Base-by-base conservation (phyloP, 768 basidiomycete species). In the Tephrocybe sp. region DNA sequence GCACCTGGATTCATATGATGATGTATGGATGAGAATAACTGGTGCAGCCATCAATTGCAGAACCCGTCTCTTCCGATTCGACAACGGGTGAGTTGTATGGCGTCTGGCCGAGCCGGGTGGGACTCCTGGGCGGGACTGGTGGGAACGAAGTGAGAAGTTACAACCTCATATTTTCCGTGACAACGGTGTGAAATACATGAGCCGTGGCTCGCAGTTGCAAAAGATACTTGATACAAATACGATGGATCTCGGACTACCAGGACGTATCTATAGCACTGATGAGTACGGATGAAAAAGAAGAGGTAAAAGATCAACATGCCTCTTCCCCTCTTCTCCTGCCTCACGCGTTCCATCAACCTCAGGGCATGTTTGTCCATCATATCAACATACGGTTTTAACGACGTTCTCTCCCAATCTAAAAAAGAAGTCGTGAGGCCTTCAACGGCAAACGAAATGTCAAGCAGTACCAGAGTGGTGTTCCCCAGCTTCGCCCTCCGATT, bases 321-420 rank as follows among this genome's bases (percentile, higher is more conserved):
- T 64, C 65, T 62, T 37, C 70, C 75, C 31, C 76, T 72, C 60
- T 79, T 83, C 35, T 67, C 69, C 49, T 61, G 70, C 55, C 82
- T 66, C 38, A 75, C 73, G 52, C 80, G 77, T n/a, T 78, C 74
- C 81, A 86, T 80, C 24, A 87, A 64, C 25, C 63, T 60, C 28
- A 64, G 50, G 12, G 74, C 78, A 64, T 98, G 92, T 60, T 77
- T 77, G 52, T 98, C 90, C 55, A 98, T 68, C 73, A 97, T 81
- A 37, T 95, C 88, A 34, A 99, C 83, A 59, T 95, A 98, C 18
- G 87, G 87, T 62, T 83, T 89, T 51, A 99, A 68, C 4, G 89
- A 89, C 13, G 97, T 98, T 48, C 81, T 79, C 56, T 88, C 83
- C 89, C 92, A 97, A 59, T 89, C 89, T 83, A 39, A 5, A 19